phyloP scores from a whole-genome alignment of 495 filamentous ascomycete genomes.

The Amorphotheca resinae region DNA sequence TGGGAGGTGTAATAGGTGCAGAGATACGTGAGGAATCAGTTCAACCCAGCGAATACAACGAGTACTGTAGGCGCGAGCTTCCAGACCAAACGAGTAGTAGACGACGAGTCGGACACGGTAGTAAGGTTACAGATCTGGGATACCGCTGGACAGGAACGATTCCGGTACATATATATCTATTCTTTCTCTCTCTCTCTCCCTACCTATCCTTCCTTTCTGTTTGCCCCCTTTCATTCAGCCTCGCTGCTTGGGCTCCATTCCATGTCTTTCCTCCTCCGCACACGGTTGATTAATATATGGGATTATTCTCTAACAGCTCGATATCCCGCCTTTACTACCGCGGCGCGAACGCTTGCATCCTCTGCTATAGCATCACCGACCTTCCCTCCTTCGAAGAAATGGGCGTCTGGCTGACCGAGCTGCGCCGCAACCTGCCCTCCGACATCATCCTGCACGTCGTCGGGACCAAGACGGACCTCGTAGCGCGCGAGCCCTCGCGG shows the following conservation, averaged over 20 bases:
- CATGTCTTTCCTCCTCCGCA: not conserved
- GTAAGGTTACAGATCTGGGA: conserved; percentile 90
- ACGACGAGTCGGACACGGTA: conserved; percentile 64
- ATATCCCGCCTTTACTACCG: conserved; percentile 93
- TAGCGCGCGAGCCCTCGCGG: conserved; percentile 60
- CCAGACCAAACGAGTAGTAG: conserved; percentile 82
- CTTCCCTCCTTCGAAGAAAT: conserved; percentile 81
- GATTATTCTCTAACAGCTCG: conserved; percentile 23
- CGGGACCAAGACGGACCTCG: conserved; percentile 87
- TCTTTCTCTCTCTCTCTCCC: not conserved
- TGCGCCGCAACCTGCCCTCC: conserved; percentile 24
- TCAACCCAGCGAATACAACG: conserved; percentile 45
- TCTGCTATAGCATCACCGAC: conserved; percentile 91
- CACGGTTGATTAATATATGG: not conserved
- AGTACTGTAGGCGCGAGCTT: conserved; percentile 91
- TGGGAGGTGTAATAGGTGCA: too few relatives aligned
- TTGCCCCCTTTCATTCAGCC: not conserved
- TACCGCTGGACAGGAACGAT: conserved; percentile 90
- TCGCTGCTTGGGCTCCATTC: not conserved
- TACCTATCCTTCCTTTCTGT: too few relatives aligned
- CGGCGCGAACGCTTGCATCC: conserved; percentile 83
- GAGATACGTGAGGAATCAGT: conserved; percentile 21
- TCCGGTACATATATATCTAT: conserved; percentile 35
- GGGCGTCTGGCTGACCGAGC: conserved; percentile 78
- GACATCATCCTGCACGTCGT: conserved; percentile 92